Base-by-base conservation (phyloP, 192 early-diverging fungal genomes). In the Diversispora epigaea region DNA sequence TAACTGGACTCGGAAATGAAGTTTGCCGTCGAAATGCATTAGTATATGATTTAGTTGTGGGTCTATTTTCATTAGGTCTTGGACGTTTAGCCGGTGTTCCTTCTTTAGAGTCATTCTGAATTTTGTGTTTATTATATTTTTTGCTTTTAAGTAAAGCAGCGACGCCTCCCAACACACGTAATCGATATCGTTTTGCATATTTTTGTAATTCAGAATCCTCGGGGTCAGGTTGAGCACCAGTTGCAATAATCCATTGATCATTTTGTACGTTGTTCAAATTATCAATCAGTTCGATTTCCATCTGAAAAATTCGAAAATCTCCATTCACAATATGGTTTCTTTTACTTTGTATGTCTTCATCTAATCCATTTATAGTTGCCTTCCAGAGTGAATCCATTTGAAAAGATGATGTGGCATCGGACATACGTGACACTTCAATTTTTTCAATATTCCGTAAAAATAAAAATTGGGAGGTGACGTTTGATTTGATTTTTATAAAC, bases 391-490 rank as follows among this genome's bases (percentile, higher is more conserved):
- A 65, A 0, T 40, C 10, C 0, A 58, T 7, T 25, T 22, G 57
- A 58, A 19, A 6, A 19, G 40, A 40, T 6, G 63, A 65, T 17
- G 63, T 7, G 6, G 22, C 43, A 41, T 25, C 40, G 7, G 15
- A 5, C 0, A 46, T 41, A 65, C 17, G 41, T 7, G 7, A 12
- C 14, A 46, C 63, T 17, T 65, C 63, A 43, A 65, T 40, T 40
- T 25, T n/a, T 65, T 65, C 63, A 14, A 65, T 25, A 25, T 65
- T 41, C 7, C 40, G 5, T 25, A 65, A 65, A 43, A 65, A 65
- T 8, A 65, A 10, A 43, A 65, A 25, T 6, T 43, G 10, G 2
- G 39, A 45, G 14, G 15, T 41, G 3, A 40, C 63, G 7, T 0
- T 11, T 3, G 14, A 17, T 45, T 65, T 65, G 2, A 65, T n/a